Evolutionary conservation across 2,329 filamentous ascomycete species (phyloP), one percentile per base, ranked within the genome.

Genomic region (Botrytis pseudocinerea): DNA sequence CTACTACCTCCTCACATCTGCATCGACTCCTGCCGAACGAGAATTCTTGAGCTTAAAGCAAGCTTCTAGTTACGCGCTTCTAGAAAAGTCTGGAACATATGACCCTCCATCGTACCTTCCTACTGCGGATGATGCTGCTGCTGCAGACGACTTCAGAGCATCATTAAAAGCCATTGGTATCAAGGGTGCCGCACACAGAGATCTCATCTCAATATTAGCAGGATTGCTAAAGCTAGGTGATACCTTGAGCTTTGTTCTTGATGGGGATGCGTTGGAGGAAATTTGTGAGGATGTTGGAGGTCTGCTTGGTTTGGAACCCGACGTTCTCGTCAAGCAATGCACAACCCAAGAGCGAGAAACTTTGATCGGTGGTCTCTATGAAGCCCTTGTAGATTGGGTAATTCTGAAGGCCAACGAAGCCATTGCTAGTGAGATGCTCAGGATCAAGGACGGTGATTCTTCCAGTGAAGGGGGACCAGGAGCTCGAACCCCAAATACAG

Each of bases 371-470:
- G 95, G 93, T 3, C 86, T 98, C 25, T 99, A 99, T 79, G 96
- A 99, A 83, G 91, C 95, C 20, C 85, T 98, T 40, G 94, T 99
- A 0, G 96, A 98, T 80, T 98, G 94, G 93, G 92, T 99, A 22
- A 92, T 99, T 74, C 85, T 87, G 73, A 96, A 95, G 80, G 95
- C 95, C 73, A 99, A 99, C 78, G 88, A 91, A 48, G 89, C 95
- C 18, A 97, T 99, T 79, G 87, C 90, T 1, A 86, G 86, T 5
- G 93, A 98, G 77, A 89, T 98, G 81, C 85, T 87, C 32, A 87
- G 87, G 38, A 89, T 90, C 72, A 87, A 87, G 69, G 88, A 91
- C 54, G 89, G 89, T 0, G 90, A 91, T 63, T 91, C 91, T 65
- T 92, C 91, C 0, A 87, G 87, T 35, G 91, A 91, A 71, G 93